Percentiles rank a stretch among this genome's conserved stretches.
These are phyloP conservation scores for Paraurostyla sp. DNA, from an alignment of 73 alveolate species.

Conservation along the genomic window DNA sequence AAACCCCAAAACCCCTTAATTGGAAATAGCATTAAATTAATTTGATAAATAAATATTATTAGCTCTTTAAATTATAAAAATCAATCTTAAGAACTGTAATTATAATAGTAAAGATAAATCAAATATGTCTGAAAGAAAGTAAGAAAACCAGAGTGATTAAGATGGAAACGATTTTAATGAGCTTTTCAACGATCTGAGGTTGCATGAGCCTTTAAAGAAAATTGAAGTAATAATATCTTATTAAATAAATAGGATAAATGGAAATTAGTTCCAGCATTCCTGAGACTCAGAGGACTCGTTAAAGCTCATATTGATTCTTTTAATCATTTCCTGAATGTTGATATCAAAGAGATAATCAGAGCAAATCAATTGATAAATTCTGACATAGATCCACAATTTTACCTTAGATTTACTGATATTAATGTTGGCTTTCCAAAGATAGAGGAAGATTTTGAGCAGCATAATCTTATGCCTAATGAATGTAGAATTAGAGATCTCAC, in stretches of 20 bases:
- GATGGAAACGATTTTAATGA: not conserved
- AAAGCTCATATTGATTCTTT: conserved; percentile 97
- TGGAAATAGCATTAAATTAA: no score
- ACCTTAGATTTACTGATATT: conserved; percentile 87
- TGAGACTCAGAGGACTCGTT: conserved; percentile 94
- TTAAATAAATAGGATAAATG: conserved; percentile 86
- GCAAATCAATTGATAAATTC: conserved; percentile 86
- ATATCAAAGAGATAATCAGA: conserved; percentile 88
- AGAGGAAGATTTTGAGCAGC: conserved; percentile 83
- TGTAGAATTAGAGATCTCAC: conserved; percentile 97
- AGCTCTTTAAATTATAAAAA: no score
- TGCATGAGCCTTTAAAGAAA: conserved; percentile 9
- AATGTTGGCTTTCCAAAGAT: conserved; percentile 88
- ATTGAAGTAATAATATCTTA: not conserved
- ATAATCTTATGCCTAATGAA: conserved; percentile 89
- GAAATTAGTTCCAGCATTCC: conserved; percentile 94
- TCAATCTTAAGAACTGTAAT: no score
- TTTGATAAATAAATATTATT: no score
- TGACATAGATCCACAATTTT: conserved; percentile 87
- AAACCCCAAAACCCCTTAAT: no score
- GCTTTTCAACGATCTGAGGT: conserved; percentile 6
- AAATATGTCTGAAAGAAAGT: no score
- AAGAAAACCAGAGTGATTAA: not conserved
- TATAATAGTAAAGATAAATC: no score
- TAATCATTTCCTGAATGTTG: conserved; percentile 93